Percentiles rank a stretch among this genome's conserved stretches.
phyloP scores from a whole-genome alignment of 1,284 basidiomycete genomes.

The Tranzscheliella williamsii region DNA sequence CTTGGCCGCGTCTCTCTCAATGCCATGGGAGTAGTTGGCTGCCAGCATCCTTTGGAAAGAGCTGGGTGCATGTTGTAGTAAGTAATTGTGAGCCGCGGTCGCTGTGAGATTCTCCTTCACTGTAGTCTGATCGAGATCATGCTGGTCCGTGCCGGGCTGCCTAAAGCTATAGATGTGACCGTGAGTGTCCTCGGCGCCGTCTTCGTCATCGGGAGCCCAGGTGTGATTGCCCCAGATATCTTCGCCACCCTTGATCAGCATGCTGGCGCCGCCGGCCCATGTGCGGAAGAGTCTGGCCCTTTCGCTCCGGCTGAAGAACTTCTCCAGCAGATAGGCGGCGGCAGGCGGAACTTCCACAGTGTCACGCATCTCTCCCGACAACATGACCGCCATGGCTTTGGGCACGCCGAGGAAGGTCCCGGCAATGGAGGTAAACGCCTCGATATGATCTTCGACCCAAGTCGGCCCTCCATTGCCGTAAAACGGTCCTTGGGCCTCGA shows the following conservation, averaged over 20 bases:
- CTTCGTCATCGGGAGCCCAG: conserved; percentile 55
- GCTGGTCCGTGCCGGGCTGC: conserved; percentile 27
- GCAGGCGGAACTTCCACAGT: conserved; percentile 89
- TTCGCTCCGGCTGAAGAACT: conserved; percentile 80
- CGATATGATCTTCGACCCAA: conserved; percentile 82
- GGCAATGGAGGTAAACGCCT: conserved; percentile 68
- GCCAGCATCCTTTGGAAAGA: conserved; percentile 84
- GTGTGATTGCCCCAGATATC: conserved; percentile 80
- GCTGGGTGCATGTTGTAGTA: conserved; percentile 79
- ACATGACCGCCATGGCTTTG: conserved; percentile 93
- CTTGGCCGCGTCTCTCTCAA: conserved; percentile 72
- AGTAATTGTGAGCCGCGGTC: conserved; percentile 75
- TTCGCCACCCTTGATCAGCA: conserved; percentile 74
- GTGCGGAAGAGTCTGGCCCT: conserved; percentile 86
- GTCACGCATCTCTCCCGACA: conserved; percentile 86
- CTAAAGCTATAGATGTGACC: conserved; percentile 85
- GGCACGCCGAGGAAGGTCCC: conserved; percentile 79
- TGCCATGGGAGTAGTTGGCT: conserved; percentile 88
- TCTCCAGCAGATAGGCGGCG: conserved; percentile 72
- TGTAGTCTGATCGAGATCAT: conserved; percentile 26
- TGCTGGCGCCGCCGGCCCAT: conserved; percentile 87
- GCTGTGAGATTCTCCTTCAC: conserved; percentile 69
- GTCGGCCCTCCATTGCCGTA: conserved; percentile 82
- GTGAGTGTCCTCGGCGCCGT: conserved; percentile 60
- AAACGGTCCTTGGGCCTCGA: conserved; percentile 73